phyloP scores from a whole-genome alignment of 2,329 filamentous ascomycete genomes.

The Aspergillus sp. region DNA sequence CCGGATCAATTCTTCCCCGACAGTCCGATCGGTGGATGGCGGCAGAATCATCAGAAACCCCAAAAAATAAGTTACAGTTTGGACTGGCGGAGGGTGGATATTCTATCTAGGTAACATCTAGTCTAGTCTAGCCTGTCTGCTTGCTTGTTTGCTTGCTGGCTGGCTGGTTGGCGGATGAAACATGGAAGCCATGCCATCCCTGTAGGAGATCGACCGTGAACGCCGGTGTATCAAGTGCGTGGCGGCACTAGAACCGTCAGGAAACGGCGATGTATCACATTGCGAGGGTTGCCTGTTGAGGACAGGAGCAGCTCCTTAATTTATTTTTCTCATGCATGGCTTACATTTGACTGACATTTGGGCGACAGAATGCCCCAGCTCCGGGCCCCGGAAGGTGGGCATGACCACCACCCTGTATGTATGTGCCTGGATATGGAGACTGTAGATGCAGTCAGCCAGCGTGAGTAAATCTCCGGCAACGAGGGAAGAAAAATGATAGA shows the following conservation, averaged over 20 bases:
- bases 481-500: not conserved
- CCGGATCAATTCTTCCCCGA: not conserved
- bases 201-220: not conserved
- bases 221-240: not conserved
- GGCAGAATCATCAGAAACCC: too few relatives aligned
- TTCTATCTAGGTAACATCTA: not conserved
- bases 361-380: too few relatives aligned
- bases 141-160: too few relatives aligned
- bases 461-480: not conserved
- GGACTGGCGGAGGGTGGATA: too few relatives aligned
- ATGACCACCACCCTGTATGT: too few relatives aligned
- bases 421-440: too few relatives aligned
- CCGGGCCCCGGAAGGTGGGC: too few relatives aligned
- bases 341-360: too few relatives aligned
- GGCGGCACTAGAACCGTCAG: not conserved
- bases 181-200: not conserved
- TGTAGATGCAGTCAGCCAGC: not conserved
- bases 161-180: not conserved
- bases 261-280: not conserved
- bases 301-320: not conserved
- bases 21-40: not conserved
- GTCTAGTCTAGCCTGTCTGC: not conserved
- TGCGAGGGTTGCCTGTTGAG: not conserved
- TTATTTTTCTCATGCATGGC: not conserved
- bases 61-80: too few relatives aligned